Conservation (phyloP, 129 eudicot species). For the Escallonia herrerae region DNA sequence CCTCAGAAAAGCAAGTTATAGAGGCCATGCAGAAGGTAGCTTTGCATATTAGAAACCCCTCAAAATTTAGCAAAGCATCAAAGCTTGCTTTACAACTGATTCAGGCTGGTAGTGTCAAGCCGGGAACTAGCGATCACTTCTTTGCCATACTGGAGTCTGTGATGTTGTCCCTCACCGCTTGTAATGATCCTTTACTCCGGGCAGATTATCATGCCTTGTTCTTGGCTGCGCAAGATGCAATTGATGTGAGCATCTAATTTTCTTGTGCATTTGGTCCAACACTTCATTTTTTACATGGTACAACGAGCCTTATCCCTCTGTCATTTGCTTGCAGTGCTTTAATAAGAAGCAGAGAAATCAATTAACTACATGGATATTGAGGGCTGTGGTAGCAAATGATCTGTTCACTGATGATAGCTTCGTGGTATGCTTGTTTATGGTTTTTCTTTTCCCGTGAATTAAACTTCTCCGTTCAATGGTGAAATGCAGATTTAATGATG, state of each 20-base stretch:
- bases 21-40: conserved; percentile 93
- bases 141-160: conserved; percentile 82
- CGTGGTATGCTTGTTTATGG: conserved; percentile 50
- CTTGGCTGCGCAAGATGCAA: conserved; percentile 64
- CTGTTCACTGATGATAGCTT: conserved; percentile 94
- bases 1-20: conserved; percentile 70
- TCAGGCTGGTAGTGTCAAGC: conserved; percentile 75
- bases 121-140: conserved; percentile 53
- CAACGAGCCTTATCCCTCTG: neutral
- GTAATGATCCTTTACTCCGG: conserved; percentile 62
- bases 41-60: conserved; percentile 66
- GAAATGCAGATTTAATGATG: neutral
- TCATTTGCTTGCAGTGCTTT: conserved; percentile 44
- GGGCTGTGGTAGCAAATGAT: conserved; percentile 88
- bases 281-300: conserved; percentile 3
- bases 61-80: conserved; percentile 80
- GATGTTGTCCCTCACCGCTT: conserved; percentile 54
- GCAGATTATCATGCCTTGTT: conserved; percentile 83
- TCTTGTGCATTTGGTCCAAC: neutral
- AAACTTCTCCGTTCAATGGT: too few species aligned
- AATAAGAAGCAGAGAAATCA: conserved; percentile 59
- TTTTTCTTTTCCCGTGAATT: neutral
- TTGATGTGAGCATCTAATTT: conserved; percentile 40
- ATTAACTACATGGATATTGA: conserved; percentile 56
- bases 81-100: conserved; percentile 91